A percentile compares a stretch with the other conserved stretches of the same genome.
Conservation (phyloP, 169 alveolate species). For the Plasmodium ovale region DNA sequence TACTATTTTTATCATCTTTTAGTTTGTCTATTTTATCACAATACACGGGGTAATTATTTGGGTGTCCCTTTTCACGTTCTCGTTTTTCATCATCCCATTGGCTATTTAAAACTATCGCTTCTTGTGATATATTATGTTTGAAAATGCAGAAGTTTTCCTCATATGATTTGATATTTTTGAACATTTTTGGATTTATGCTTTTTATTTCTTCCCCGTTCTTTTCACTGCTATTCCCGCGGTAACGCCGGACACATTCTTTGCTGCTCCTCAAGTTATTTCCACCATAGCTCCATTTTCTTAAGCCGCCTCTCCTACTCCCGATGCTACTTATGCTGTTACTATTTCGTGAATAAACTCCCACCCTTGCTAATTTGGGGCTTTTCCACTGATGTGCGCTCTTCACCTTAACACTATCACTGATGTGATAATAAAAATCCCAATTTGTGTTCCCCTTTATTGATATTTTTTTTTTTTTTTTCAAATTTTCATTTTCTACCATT, state of each 20-base stretch:
- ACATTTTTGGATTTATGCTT: neutral
- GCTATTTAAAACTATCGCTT: neutral
- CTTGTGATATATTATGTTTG: neutral
- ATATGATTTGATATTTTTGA: constrained; percentile 1
- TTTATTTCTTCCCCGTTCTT: neutral
- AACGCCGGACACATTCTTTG: neutral
- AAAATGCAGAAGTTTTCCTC: neutral
- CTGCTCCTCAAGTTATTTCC: neutral
- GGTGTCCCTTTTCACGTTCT: neutral
- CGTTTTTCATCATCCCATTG: neutral
- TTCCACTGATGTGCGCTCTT: neutral
- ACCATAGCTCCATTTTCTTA: neutral
- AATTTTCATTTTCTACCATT: neutral
- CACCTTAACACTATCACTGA: neutral
- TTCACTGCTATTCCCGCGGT: neutral
- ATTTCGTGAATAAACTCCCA: neutral
- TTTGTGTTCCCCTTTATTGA: neutral
- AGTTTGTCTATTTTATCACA: too few relatives aligned
- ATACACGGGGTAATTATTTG: constrained; percentile 23
- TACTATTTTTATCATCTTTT: neutral
- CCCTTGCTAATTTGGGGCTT: neutral
- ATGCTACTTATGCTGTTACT: neutral
- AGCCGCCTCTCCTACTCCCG: neutral
- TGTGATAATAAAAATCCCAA: neutral
- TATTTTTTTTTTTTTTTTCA: neutral